Conservation (phyloP, 345 rosid genomes). For the Nasturtium officinale region DNA sequence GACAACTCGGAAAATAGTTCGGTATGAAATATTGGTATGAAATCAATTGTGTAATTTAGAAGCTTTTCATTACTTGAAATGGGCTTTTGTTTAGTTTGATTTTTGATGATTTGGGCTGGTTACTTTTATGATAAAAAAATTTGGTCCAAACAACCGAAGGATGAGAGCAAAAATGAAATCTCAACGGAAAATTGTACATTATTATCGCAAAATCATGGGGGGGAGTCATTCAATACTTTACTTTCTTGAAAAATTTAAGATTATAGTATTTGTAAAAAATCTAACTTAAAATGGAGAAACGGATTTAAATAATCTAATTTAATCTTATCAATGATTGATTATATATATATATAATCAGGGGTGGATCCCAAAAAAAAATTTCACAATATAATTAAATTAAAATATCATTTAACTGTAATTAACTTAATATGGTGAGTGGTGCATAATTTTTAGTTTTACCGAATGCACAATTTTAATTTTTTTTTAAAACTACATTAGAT, state of each 20-base stretch:
- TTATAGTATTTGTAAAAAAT: background rate
- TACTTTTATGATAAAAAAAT: background rate
- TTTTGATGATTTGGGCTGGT: background rate
- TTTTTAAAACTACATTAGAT: too few species aligned
- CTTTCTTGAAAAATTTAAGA: background rate
- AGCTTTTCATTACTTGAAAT: background rate
- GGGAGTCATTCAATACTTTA: background rate
- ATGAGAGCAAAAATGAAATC: background rate
- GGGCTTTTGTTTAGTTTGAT: constrained; percentile 1
- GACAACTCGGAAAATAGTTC: background rate
- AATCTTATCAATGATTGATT: background rate
- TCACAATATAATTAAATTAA: too few species aligned
- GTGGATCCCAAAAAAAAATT: too few species aligned
- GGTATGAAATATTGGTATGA: background rate
- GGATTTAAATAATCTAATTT: background rate
- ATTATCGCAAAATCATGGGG: background rate
- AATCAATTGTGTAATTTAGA: background rate
- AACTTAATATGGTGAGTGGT: too few species aligned
- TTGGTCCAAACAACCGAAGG: background rate
- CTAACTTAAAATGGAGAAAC: background rate
- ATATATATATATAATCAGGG: too few species aligned
- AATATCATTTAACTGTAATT: too few species aligned
- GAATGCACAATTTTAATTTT: too few species aligned
- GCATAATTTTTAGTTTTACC: too few species aligned
- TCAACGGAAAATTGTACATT: background rate